These are phyloP conservation scores for Senecio squalidus DNA, from an alignment of 140 eudicot species.

Conservation along the genomic window DNA sequence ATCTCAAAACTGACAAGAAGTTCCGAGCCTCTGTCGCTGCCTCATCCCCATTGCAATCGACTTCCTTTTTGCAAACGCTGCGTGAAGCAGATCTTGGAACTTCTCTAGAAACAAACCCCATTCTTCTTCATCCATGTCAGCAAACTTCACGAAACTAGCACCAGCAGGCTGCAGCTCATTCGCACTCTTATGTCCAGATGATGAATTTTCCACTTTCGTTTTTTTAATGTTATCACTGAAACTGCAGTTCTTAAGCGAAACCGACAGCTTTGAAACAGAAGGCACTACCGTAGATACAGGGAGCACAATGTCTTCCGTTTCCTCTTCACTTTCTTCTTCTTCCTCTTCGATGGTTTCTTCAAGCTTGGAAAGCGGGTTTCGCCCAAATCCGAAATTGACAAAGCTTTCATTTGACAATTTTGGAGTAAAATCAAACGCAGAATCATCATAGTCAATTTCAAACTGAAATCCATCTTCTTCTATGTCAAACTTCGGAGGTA, in stretches of 20 bases:
- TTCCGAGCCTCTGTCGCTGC: slow-evolving; percentile 92
- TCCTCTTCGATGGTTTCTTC: slow-evolving; percentile 74
- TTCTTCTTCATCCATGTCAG: slow-evolving; percentile 80
- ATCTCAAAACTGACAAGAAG: slow-evolving; percentile 96
- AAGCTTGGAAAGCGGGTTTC: slow-evolving; percentile 58
- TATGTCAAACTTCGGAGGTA: slow-evolving; percentile 33
- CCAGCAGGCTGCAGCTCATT: slow-evolving; percentile 77
- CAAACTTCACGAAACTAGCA: slow-evolving; percentile 67
- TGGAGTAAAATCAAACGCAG: slow-evolving; percentile 36
- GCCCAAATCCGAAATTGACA: slow-evolving; percentile 32
- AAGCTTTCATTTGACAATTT: slow-evolving; percentile 29
- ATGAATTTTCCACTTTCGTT: slow-evolving; percentile 28
- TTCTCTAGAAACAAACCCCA: slow-evolving; percentile 76
- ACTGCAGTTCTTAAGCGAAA: slow-evolving; percentile 38
- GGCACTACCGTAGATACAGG: slow-evolving; percentile 16
- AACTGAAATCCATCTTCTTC: slow-evolving; percentile 58
- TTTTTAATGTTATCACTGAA: slow-evolving; percentile 35
- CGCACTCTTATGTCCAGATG: slow-evolving; percentile 87
- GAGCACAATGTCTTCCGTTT: background rate
- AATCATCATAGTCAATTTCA: slow-evolving; percentile 64
- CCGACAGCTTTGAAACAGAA: slow-evolving; percentile 42
- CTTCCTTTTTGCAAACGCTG: slow-evolving; percentile 64
- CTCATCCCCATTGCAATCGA: slow-evolving; percentile 54
- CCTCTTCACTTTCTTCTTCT: slow-evolving; percentile 40
- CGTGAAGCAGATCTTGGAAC: slow-evolving; percentile 53